Percentiles rank a stretch among this genome's conserved stretches.
Conservation (phyloP, 352 stramenopile species). For the Phytophthora melonis region DNA sequence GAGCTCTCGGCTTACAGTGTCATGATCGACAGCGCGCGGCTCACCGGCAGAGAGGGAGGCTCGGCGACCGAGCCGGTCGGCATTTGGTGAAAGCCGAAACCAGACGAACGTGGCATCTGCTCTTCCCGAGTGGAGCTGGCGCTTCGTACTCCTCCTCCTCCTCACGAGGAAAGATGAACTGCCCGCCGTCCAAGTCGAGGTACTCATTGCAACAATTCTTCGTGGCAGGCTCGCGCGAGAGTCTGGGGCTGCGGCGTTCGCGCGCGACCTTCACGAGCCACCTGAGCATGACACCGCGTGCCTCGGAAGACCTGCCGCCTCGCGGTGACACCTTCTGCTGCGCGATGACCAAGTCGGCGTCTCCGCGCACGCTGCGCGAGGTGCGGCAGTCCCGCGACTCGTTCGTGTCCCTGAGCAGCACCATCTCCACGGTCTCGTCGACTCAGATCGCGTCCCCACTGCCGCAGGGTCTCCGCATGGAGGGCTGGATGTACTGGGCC, state of each 20-base stretch:
- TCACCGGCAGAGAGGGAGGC: slow-evolving; percentile 2
- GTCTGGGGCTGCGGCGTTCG: slow-evolving; percentile 30
- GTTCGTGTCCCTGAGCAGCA: slow-evolving; percentile 38
- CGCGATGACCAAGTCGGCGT: background rate
- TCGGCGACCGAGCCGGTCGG: background rate
- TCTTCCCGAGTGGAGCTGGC: slow-evolving; percentile 25
- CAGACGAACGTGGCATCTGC: slow-evolving; percentile 38
- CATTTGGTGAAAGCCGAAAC: slow-evolving; percentile 37
- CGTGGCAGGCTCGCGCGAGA: slow-evolving; percentile 21
- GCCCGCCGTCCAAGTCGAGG: slow-evolving; percentile 37
- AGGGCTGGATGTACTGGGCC: slow-evolving; percentile 86
- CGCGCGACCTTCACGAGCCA: slow-evolving; percentile 34
- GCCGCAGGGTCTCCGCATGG: slow-evolving; percentile 46
- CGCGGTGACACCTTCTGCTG: slow-evolving; percentile 37
- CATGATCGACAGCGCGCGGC: background rate
- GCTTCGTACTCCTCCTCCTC: slow-evolving; percentile 8
- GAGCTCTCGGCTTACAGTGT: background rate
- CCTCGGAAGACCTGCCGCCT: slow-evolving; percentile 6
- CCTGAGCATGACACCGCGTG: slow-evolving; percentile 3
- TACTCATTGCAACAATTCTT: slow-evolving; percentile 49
- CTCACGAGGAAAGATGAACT: slow-evolving; percentile 26
- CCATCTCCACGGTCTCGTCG: slow-evolving; percentile 29
- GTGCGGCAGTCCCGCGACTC: slow-evolving; percentile 36
- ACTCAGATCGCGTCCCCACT: slow-evolving; percentile 40
- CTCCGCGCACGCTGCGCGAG: slow-evolving; percentile 13